phyloP scores from a whole-genome alignment of 2,329 filamentous ascomycete genomes.

The Akanthomyces muscarius region DNA sequence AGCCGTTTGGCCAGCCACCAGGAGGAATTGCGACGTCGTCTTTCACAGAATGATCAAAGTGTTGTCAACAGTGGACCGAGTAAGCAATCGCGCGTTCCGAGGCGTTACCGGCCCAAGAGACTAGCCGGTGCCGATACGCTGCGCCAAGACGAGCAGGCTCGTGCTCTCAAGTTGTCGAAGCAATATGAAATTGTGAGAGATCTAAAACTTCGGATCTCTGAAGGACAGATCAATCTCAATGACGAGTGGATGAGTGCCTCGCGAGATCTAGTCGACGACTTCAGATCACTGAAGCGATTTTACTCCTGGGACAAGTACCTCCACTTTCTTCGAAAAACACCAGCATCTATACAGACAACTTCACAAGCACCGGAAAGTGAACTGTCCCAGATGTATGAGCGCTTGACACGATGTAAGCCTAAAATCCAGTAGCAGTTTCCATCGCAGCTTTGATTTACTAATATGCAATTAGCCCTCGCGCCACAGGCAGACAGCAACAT shows the following conservation, averaged over 20 bases:
- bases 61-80: not conserved
- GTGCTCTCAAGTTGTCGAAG: conserved; percentile 35
- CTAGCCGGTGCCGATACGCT: conserved; percentile 43
- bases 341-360: conserved; percentile 22
- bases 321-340: conserved; percentile 46
- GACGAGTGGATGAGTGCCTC: conserved; percentile 56
- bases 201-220: conserved; percentile 39
- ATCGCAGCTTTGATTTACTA: not conserved
- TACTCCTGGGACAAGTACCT: conserved; percentile 65
- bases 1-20: not conserved
- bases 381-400: conserved; percentile 52
- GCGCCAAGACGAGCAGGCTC: conserved; percentile 41
- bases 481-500: conserved; percentile 26
- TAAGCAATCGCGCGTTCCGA: conserved; percentile 26
- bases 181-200: conserved; percentile 44
- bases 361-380: conserved; percentile 36
- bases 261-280: conserved; percentile 58
- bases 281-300: conserved; percentile 59
- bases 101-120: conserved; percentile 43
- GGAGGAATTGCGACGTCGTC: not conserved
- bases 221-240: conserved; percentile 41
- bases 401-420: conserved; percentile 50
- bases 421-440: not conserved
- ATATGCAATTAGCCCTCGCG: conserved; percentile 28
- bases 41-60: not conserved